Evolutionary conservation across 2,329 filamentous ascomycete genomes (phyloP).

Genomic region (Nakataea oryzae): DNA sequence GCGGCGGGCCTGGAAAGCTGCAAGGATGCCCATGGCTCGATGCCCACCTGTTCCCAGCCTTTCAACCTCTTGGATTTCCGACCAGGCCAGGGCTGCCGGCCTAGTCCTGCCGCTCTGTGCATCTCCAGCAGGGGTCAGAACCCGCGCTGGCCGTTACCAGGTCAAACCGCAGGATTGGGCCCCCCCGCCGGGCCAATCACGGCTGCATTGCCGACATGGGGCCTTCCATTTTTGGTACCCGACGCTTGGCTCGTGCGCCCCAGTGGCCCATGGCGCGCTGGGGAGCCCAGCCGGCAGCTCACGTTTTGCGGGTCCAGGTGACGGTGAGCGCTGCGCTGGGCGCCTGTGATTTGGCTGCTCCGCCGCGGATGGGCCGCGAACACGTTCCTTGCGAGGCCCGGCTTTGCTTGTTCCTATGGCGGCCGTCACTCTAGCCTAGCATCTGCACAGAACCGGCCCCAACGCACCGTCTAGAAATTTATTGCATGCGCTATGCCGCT

Average conservation of each 20-base stretch:
- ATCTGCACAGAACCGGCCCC: not conserved
- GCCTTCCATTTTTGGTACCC: not conserved
- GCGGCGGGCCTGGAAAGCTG: not conserved
- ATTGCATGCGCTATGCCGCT: not conserved
- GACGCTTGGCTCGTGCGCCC: not conserved
- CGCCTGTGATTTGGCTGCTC: not conserved
- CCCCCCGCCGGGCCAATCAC: not conserved
- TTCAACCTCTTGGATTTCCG: not conserved
- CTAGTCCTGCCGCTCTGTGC: not conserved
- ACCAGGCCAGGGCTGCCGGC: not conserved
- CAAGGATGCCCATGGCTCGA: not conserved
- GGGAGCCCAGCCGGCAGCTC: not conserved
- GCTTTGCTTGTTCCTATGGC: not conserved
- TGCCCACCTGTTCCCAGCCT: not conserved
- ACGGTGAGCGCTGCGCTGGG: not conserved
- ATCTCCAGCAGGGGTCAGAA: not conserved
- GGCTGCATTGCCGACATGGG: not conserved
- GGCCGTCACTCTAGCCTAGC: not conserved
- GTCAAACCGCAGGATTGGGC: not conserved
- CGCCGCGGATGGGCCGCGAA: not conserved
- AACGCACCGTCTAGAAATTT: not conserved
- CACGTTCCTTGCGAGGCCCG: not conserved
- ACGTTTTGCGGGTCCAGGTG: too few relatives aligned
- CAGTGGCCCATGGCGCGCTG: not conserved
- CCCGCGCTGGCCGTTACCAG: not conserved